Evolutionary conservation across 805 yeast genomes (phyloP), one percentile per base, ranked within the genome.

Genomic region (Isabelozyma rhagii): DNA sequence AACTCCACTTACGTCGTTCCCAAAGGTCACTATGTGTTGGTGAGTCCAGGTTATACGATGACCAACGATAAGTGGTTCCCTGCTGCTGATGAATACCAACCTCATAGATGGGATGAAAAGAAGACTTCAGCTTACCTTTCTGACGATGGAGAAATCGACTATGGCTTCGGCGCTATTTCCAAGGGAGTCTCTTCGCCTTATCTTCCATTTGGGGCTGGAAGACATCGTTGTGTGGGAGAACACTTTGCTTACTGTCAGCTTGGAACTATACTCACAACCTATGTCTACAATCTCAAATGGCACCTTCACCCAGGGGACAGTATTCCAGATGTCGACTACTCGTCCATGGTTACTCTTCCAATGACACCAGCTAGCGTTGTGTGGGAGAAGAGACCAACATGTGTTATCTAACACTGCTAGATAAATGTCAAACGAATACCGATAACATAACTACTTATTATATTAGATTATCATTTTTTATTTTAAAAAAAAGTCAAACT

Each of bases 181-280:
- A 94, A 94, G 74, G 99, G 98, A 73, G 98, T 93, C 47, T 77
- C 89, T 29, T 89, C 97, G 40, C 97, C 98, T 51, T 94, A 90
- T 73, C 81, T 94, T 67, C 99, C 99, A 48, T 94, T 94, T 63
- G 99, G 99, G 59, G 99, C 98, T 69, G 99, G 99, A 58, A 88
- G 99, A 79, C 99, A 94, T 71, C 87, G 99, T 75, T 94, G 99
- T 75, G 92, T 94, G 64, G 99, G 99, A 67, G 99, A 94, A 73
- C 98, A 93, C 68, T 94, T 94, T 74, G 99, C 99, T 21, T 89
- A 85, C 69, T 84, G 86, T 57, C 99, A 94, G 77, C 80, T 94
- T 56, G 97, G 97, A 45, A 84, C 94, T 45, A 77, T 94, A 52
- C 75, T 94, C 64, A 72, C 89, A 39, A 81, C 90, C 14, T 88